These are phyloP conservation scores for Hanseniaspora lindneri DNA, from an alignment of 805 yeast genomes.

Conservation along the genomic window DNA sequence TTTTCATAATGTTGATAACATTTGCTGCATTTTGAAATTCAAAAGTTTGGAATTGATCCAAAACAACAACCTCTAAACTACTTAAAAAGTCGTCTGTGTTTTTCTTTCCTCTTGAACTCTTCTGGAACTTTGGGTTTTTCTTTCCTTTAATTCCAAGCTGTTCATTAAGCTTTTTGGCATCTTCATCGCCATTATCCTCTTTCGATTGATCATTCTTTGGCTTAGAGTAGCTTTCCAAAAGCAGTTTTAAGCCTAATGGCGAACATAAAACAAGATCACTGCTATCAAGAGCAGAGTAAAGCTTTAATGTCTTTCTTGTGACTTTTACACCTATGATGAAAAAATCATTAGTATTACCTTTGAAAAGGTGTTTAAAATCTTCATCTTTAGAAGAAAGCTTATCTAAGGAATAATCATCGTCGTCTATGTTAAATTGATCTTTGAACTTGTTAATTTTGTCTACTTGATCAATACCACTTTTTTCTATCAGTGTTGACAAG, in stretches of 20 bases:
- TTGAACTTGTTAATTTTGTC: slow-evolving; percentile 71
- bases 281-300: slow-evolving; percentile 71
- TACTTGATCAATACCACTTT: slow-evolving; percentile 59
- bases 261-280: slow-evolving; percentile 84
- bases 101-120: slow-evolving; percentile 28
- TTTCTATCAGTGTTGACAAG: slow-evolving; percentile 46
- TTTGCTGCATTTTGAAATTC: slow-evolving; percentile 93
- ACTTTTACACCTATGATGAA: slow-evolving; percentile 85
- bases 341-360: slow-evolving; percentile 84
- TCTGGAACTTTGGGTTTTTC: slow-evolving; percentile 17
- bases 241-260: slow-evolving; percentile 76
- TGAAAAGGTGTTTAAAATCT: slow-evolving; percentile 67
- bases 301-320: slow-evolving; percentile 73
- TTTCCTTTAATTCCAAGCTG: slow-evolving; percentile 1
- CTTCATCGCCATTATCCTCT: slow-evolving; percentile 39
- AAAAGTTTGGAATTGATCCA: slow-evolving; percentile 76
- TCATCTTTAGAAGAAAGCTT: slow-evolving; percentile 46
- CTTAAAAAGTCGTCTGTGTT: slow-evolving; percentile 72
- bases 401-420: slow-evolving; percentile 33
- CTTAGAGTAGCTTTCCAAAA: slow-evolving; percentile 31
- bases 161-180: slow-evolving; percentile 26
- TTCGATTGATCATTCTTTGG: slow-evolving; percentile 4
- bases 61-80: slow-evolving; percentile 68
- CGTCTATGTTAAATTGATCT: slow-evolving; percentile 50
- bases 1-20: slow-evolving; percentile 49